phyloP scores from a whole-genome alignment of 768 basidiomycete genomes.

The Calocera cornea region DNA sequence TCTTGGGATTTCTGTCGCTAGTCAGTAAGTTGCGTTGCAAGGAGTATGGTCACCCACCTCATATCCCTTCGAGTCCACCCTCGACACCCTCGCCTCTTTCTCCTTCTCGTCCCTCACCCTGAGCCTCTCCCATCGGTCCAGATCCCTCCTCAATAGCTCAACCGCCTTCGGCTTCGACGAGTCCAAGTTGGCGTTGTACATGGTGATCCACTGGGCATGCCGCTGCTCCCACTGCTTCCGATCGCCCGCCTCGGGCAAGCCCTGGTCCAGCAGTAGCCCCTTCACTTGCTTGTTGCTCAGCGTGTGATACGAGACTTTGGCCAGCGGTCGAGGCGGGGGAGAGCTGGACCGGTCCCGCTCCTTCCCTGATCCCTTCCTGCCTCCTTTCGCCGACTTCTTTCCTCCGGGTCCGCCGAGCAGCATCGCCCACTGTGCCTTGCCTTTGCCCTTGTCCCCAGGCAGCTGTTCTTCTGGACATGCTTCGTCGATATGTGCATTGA shows the following conservation, averaged over 20 bases:
- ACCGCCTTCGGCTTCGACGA: slow-evolving; percentile 37
- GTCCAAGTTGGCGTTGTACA: slow-evolving; percentile 61
- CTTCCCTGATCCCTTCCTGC: not conserved
- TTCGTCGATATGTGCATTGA: slow-evolving; percentile 57
- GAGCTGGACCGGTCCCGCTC: not conserved
- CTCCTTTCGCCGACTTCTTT: not conserved
- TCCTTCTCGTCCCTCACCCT: slow-evolving; percentile 19
- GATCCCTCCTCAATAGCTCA: slow-evolving; percentile 36
- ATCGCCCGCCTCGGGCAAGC: slow-evolving; percentile 40
- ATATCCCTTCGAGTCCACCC: slow-evolving; percentile 30
- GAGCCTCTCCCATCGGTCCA: slow-evolving; percentile 47
- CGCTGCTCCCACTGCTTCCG: slow-evolving; percentile 38
- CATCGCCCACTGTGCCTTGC: slow-evolving; percentile 20
- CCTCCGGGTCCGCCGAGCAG: slow-evolving; percentile 11
- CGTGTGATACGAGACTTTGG: slow-evolving; percentile 51
- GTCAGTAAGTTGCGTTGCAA: not conserved
- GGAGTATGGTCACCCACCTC: slow-evolving; percentile 23
- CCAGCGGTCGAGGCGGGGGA: slow-evolving; percentile 9
- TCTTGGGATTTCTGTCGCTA: not conserved
- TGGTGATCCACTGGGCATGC: slow-evolving; percentile 57
- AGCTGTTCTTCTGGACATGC: slow-evolving; percentile 30
- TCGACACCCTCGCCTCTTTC: slow-evolving; percentile 29
- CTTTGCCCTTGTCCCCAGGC: slow-evolving; percentile 30
- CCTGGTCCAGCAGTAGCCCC: slow-evolving; percentile 41
- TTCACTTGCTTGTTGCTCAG: slow-evolving; percentile 48